phyloP scores from a whole-genome alignment of 345 rosid species.

The Citrus sp. region DNA sequence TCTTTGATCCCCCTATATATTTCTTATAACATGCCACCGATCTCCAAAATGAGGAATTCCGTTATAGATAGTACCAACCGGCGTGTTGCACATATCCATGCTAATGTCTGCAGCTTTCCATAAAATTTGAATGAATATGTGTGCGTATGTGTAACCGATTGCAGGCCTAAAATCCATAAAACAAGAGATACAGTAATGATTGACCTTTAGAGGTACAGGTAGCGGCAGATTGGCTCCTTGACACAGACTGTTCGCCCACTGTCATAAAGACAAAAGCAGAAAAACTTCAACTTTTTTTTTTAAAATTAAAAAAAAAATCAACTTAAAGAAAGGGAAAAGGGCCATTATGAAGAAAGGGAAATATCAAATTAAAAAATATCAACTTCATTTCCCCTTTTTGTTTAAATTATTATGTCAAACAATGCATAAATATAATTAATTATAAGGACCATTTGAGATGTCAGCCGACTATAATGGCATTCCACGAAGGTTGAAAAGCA shows the following conservation, averaged over 20 bases:
- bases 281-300: no score
- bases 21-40: not conserved
- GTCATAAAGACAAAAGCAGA: slow-evolving; percentile 10
- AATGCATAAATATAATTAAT: no score
- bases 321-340: no score
- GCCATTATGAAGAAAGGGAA: no score
- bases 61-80: not conserved
- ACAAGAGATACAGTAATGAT: not conserved
- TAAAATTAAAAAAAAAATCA: no score
- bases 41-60: not conserved
- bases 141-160: not conserved
- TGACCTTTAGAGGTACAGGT: slow-evolving; percentile 82
- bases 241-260: slow-evolving; percentile 95
- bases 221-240: slow-evolving; percentile 93
- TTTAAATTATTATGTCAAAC: not conserved
- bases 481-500: not conserved
- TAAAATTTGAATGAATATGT: not conserved
- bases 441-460: not conserved
- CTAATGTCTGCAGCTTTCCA: not conserved
- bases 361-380: no score
- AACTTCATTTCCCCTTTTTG: not conserved
- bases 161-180: not conserved
- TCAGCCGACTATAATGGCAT: not conserved
- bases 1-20: not conserved
- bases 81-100: not conserved